Base-by-base conservation (phyloP, 2,329 filamentous ascomycete species). In the Phyllosticta capitalensis region DNA sequence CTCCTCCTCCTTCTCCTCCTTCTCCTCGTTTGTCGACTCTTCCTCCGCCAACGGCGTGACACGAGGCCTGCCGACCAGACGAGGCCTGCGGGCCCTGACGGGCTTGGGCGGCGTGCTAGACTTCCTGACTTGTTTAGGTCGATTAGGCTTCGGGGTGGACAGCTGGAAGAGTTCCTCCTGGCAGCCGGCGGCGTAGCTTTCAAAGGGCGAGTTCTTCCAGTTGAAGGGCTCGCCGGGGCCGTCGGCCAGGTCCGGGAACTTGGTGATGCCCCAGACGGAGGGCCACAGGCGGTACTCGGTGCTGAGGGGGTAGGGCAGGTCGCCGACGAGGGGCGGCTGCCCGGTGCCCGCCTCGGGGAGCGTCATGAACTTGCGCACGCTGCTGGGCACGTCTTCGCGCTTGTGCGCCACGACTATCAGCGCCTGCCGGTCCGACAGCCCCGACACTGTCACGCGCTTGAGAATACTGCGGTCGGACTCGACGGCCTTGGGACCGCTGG, bases 341-440 rank as follows among this genome's bases (percentile, higher is more conserved):
- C 82, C 81, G 1, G 83, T 83, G 57, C 86, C 88, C 3, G 86
- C 80, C 72, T 92, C 88, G 1, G 92, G 91, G 28, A 96, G 76
- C 70, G 89, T 92, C 55, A 97, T 79, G 87, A 89, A 97, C 69
- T 95, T 85, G 53, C 90, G 77, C 22, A 96, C 82, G 64, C 86
- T 87, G 55, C 87, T 85, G 0, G 94, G 94, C 9, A 97, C 88
- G 72, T 99, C 94, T 67, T 96, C 91, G 63, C 85, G 86, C 62
- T 92, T 81, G 74, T 99, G 94, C 62, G 90, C 94, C 61, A 97
- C 92, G 64, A 92, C 90, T n/a, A 97, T 81, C 58, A 99, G 75
- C 0, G 91, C 91, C 74, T 97, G 92, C 21, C 83, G 72, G 0
- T 84, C 77, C 1, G 80, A 79, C 59, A 96, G 73, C 0, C 90